Percentiles rank a stretch among this genome's conserved stretches.
These are phyloP conservation scores for Mortierella sp. DNA, from an alignment of 371 early-diverging fungal genomes.

Conservation along the genomic window DNA sequence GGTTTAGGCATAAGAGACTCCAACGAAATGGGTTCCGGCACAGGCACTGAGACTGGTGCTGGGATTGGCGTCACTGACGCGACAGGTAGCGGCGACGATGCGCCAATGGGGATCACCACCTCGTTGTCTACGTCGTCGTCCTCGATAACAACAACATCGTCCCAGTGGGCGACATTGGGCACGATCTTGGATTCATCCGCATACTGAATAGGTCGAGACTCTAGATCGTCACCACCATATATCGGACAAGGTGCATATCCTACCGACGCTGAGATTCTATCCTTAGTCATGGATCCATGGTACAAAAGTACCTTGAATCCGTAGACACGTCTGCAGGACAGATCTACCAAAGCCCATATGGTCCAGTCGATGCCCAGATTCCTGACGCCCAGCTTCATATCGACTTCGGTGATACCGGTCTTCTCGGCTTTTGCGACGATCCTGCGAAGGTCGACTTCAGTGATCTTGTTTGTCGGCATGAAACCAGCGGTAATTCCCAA, in stretches of 20 bases:
- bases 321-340: conserved; percentile 34
- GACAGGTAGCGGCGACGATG: background rate
- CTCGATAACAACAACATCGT: conserved; percentile 5
- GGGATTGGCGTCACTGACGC: background rate
- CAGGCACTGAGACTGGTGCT: conserved; percentile 1
- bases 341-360: conserved; percentile 35
- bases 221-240: conserved; percentile 25
- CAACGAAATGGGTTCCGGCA: background rate
- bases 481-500: background rate
- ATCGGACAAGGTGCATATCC: conserved; percentile 35
- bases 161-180: conserved; percentile 10
- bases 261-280: conserved; percentile 6
- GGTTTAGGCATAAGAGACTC: background rate
- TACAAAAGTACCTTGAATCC: conserved; percentile 31
- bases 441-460: conserved; percentile 18
- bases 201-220: conserved; percentile 30
- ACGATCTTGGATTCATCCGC: conserved; percentile 19
- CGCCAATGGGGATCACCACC: background rate
- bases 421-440: conserved; percentile 26
- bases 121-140: conserved; percentile 32
- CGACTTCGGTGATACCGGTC: conserved; percentile 26
- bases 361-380: conserved; percentile 21
- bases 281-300: conserved; percentile 16
- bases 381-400: conserved; percentile 20
- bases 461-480: background rate